Evolutionary conservation across 257 asterid genomes (phyloP).

Genomic region (Vinca minor): DNA sequence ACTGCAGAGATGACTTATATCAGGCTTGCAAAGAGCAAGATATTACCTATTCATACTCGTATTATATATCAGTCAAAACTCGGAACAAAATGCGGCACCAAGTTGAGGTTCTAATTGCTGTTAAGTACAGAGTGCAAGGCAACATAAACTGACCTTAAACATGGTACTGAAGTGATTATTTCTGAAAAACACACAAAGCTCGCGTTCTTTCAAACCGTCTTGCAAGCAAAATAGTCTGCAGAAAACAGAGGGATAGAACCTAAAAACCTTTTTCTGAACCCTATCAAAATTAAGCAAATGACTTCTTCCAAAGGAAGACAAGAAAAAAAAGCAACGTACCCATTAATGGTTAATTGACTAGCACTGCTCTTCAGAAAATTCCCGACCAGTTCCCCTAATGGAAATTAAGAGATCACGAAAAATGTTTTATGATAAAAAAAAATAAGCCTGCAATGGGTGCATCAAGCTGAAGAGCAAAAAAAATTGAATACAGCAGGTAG

Average conservation of each 20-base stretch:
- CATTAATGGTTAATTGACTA: slow-evolving; percentile 81
- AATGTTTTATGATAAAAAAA: slow-evolving; percentile 11
- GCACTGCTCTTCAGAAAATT: slow-evolving; percentile 80
- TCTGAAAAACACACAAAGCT: slow-evolving; percentile 88
- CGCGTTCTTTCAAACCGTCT: slow-evolving; percentile 85
- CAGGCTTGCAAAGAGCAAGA: slow-evolving; percentile 13
- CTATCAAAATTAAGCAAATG: slow-evolving; percentile 14
- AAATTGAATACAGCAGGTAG: background rate
- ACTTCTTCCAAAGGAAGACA: slow-evolving; percentile 10
- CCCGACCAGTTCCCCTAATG: slow-evolving; percentile 61
- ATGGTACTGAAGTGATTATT: slow-evolving; percentile 97
- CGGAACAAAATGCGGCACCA: background rate
- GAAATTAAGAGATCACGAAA: slow-evolving; percentile 22
- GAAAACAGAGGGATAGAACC: slow-evolving; percentile 10
- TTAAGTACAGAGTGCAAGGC: background rate
- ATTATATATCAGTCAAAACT: background rate
- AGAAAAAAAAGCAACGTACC: slow-evolving; percentile 43
- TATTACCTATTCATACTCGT: background rate
- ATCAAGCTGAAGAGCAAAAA: slow-evolving; percentile 2
- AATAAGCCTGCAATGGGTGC: background rate
- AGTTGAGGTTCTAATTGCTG: background rate
- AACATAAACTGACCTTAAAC: slow-evolving; percentile 71
- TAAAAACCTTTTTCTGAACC: slow-evolving; percentile 19
- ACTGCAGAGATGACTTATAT: slow-evolving; percentile 48
- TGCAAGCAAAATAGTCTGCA: slow-evolving; percentile 81